Evolutionary conservation across 2,329 filamentous ascomycete genomes (phyloP).

Genomic region (Botrytis tulipae): DNA sequence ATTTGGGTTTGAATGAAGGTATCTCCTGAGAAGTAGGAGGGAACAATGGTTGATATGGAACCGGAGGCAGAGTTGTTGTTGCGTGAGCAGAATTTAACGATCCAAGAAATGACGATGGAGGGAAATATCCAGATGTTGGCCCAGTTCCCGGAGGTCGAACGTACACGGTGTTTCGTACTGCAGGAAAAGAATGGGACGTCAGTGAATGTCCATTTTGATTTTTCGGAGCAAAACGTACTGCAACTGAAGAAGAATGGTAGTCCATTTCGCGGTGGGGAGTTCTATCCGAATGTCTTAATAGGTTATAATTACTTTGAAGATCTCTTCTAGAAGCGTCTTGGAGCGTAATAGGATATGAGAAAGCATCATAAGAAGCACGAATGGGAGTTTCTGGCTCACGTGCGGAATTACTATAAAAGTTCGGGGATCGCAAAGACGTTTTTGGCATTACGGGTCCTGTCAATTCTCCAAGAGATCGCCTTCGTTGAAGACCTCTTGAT

Average conservation of each 20-base stretch:
- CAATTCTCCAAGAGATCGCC: not conserved
- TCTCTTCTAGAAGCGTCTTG: not conserved
- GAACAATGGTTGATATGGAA: not conserved
- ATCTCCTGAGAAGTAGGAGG: not conserved
- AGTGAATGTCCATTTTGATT: not conserved
- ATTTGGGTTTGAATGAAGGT: not conserved
- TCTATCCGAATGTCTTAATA: not conserved
- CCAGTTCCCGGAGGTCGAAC: not conserved
- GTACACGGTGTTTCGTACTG: not conserved
- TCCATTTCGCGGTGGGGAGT: not conserved
- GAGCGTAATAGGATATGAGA: not conserved
- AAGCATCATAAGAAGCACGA: not conserved
- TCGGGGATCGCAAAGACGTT: not conserved
- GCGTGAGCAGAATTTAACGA: not conserved
- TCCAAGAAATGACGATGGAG: not conserved
- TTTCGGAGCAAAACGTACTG: not conserved
- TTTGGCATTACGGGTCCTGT: not conserved
- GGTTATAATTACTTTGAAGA: not conserved
- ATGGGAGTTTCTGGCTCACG: no score
- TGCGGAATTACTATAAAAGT: not conserved
- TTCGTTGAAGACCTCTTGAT: not conserved
- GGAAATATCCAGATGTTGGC: not conserved
- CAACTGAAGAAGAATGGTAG: not conserved
- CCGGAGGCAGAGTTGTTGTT: no score
- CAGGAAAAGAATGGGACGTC: not conserved